Conservation (phyloP, 2,329 filamentous ascomycete genomes). For the Neobulgaria alba region DNA sequence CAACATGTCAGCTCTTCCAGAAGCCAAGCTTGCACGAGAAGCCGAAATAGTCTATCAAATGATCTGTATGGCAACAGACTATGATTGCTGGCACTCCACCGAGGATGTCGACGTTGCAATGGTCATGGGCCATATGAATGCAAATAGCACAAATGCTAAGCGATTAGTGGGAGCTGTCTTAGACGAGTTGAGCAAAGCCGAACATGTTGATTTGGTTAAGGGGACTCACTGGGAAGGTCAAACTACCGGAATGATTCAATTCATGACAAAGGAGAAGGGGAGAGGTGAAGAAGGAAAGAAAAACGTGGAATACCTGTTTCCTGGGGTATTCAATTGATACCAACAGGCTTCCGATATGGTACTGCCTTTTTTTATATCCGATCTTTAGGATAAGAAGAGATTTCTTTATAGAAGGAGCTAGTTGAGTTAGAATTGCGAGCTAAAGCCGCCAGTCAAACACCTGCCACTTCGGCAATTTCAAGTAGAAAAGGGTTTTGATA, state of each 20-base stretch:
- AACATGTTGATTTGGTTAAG: slow-evolving; percentile 64
- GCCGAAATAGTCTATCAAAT: slow-evolving; percentile 96
- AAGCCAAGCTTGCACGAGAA: slow-evolving; percentile 92
- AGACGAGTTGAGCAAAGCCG: slow-evolving; percentile 71
- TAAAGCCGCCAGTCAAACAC: too few species aligned
- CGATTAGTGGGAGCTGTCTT: slow-evolving; percentile 78
- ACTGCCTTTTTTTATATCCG: too few species aligned
- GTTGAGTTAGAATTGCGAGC: too few species aligned
- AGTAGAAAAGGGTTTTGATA: too few species aligned
- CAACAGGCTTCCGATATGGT: too few species aligned
- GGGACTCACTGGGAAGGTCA: slow-evolving; percentile 76
- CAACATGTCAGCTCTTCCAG: slow-evolving; percentile 95
- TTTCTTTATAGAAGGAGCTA: too few species aligned
- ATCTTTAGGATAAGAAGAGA: too few species aligned
- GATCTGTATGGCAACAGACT: slow-evolving; percentile 99
- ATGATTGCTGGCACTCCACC: slow-evolving; percentile 90
- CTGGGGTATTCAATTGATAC: slow-evolving; percentile 38
- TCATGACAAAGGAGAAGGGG: slow-evolving; percentile 73
- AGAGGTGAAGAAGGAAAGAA: slow-evolving; percentile 65
- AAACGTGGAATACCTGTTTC: slow-evolving; percentile 81
- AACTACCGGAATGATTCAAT: slow-evolving; percentile 67
- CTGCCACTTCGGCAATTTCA: too few species aligned
- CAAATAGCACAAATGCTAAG: slow-evolving; percentile 82
- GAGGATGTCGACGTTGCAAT: slow-evolving; percentile 89
- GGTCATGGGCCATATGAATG: slow-evolving; percentile 94